These are phyloP conservation scores for Tricharina praecox DNA, from an alignment of 495 filamentous ascomycete species.

Conservation along the genomic window DNA sequence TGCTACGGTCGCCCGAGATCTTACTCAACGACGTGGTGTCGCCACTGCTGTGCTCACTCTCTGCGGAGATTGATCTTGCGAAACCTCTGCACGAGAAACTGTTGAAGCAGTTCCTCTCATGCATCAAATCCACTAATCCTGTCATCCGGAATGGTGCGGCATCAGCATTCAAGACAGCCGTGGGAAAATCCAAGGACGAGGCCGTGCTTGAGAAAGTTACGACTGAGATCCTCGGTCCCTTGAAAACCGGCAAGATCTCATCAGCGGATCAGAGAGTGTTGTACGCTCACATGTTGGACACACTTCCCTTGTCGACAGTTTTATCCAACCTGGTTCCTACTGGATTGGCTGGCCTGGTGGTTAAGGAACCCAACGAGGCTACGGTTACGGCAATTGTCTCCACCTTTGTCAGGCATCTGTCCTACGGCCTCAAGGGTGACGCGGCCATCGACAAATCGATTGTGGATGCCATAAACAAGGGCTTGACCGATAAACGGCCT, in stretches of 20 bases:
- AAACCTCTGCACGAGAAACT: constrained; percentile 49
- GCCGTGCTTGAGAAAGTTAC: constrained; percentile 43
- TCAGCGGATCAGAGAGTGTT: constrained; percentile 63
- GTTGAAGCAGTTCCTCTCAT: constrained; percentile 69
- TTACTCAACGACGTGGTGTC: constrained; percentile 60
- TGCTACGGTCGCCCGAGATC: constrained; percentile 79
- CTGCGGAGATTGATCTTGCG: constrained; percentile 57
- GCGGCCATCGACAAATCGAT: constrained; percentile 37
- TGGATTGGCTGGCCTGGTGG: constrained; percentile 43
- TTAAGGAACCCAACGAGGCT: constrained; percentile 74
- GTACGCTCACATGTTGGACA: constrained; percentile 58
- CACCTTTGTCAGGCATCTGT: constrained; percentile 46
- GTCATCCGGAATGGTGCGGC: constrained; percentile 58
- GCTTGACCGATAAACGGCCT: constrained; percentile 64
- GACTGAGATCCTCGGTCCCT: constrained; percentile 56
- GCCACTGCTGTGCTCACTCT: constrained; percentile 49
- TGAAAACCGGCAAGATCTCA: constrained; percentile 66
- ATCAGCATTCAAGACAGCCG: constrained; percentile 46
- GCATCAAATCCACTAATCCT: constrained; percentile 73
- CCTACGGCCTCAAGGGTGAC: constrained; percentile 40
- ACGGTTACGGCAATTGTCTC: constrained; percentile 58
- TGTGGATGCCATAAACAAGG: constrained; percentile 58
- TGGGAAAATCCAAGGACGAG: constrained; percentile 41
- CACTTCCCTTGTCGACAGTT: constrained; percentile 38
- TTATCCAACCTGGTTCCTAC: constrained; percentile 48